These are phyloP conservation scores for Oryza officinalis DNA, from an alignment of 176 grass and related monocot genomes.

Conservation along the genomic window DNA sequence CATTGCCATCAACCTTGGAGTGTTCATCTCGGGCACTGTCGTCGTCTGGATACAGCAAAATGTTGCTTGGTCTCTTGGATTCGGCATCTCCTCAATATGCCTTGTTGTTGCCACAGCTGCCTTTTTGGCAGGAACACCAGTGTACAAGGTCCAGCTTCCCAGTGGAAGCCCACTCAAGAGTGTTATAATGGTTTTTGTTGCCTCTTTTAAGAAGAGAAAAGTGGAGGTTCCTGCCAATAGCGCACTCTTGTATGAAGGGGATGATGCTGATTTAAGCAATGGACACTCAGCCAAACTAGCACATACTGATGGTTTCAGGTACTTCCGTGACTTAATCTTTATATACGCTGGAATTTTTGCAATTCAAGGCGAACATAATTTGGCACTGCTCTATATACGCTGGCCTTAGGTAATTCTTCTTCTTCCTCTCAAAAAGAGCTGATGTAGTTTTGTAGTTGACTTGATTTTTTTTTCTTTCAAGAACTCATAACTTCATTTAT, in stretches of 20 bases:
- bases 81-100: slow-evolving; percentile 68
- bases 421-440: too few species aligned
- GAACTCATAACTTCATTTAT: too few species aligned
- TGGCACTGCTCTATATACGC: neutral
- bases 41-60: slow-evolving; percentile 92
- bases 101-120: slow-evolving; percentile 54
- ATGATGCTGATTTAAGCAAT: slow-evolving; percentile 25
- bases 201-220: slow-evolving; percentile 71
- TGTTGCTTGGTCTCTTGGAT: slow-evolving; percentile 79
- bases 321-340: neutral
- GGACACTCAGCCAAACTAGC: slow-evolving; percentile 48
- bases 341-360: neutral
- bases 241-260: slow-evolving; percentile 58
- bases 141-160: slow-evolving; percentile 75
- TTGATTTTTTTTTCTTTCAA: too few species aligned
- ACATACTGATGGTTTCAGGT: slow-evolving; percentile 83
- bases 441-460: too few species aligned
- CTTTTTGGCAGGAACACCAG: slow-evolving; percentile 69
- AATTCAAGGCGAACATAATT: neutral
- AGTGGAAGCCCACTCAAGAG: slow-evolving; percentile 87
- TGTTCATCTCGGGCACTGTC: slow-evolving; percentile 73
- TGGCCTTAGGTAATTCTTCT: too few species aligned
- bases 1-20: slow-evolving; percentile 67
- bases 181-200: slow-evolving; percentile 58
- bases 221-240: slow-evolving; percentile 50